These are phyloP conservation scores for Saturnispora serradocipensis DNA, from an alignment of 805 yeast genomes.

Conservation along the genomic window DNA sequence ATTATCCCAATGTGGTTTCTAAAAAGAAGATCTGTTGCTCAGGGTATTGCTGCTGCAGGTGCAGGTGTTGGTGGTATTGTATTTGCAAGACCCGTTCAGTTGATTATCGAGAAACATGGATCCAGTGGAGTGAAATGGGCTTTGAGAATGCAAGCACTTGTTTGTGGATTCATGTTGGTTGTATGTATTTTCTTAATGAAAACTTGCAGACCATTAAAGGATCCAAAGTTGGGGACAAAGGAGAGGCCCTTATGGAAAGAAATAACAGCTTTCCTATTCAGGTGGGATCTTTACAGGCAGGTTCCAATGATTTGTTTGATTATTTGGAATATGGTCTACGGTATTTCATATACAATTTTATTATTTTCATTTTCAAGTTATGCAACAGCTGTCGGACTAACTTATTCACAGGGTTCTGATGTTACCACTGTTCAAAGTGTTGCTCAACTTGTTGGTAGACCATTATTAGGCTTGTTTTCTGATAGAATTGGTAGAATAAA, in stretches of 20 bases:
- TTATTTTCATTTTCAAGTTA: slow-evolving; percentile 42
- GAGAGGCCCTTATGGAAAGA: slow-evolving; percentile 17
- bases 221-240: slow-evolving; percentile 7
- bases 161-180: slow-evolving; percentile 18
- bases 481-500: slow-evolving; percentile 41
- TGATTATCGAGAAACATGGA: slow-evolving; percentile 29
- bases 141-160: slow-evolving; percentile 33
- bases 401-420: slow-evolving; percentile 36
- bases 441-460: slow-evolving; percentile 43
- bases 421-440: slow-evolving; percentile 39
- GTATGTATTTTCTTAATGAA: slow-evolving; percentile 17
- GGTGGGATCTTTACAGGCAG: slow-evolving; percentile 12
- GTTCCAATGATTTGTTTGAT: slow-evolving; percentile 21
- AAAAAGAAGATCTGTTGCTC: slow-evolving; percentile 35
- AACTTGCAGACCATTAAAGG: slow-evolving; percentile 19
- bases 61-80: slow-evolving; percentile 47
- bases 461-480: slow-evolving; percentile 37
- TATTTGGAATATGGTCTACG: slow-evolving; percentile 21
- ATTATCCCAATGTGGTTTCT: slow-evolving; percentile 44
- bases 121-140: slow-evolving; percentile 31
- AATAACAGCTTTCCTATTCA: slow-evolving; percentile 9
- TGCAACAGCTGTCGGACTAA: slow-evolving; percentile 40
- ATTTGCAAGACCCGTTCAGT: slow-evolving; percentile 34
- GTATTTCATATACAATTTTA: slow-evolving; percentile 27
- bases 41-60: slow-evolving; percentile 42